Percentiles rank a stretch among this genome's conserved stretches.
Conservation (phyloP, 2,329 filamentous ascomycete species). For the Fusarium equiseti region DNA sequence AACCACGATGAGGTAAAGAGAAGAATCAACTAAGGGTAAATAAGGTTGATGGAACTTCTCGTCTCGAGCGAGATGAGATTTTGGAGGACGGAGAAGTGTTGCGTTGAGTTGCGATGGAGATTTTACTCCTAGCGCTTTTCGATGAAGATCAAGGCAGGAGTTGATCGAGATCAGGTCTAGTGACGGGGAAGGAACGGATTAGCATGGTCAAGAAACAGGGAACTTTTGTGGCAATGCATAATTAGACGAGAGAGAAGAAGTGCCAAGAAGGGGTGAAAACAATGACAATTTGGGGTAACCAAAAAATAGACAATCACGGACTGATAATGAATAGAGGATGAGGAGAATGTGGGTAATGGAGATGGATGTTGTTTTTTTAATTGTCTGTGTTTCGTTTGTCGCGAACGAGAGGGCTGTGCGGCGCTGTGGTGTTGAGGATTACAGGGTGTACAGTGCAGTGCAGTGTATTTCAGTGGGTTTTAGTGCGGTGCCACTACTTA, state of each 20-base stretch:
- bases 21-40: constrained; percentile 15
- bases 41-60: constrained; percentile 22
- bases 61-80: constrained; percentile 21
- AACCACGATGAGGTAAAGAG: constrained; percentile 35
- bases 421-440: constrained; percentile 7
- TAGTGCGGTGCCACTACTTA: constrained; percentile 35
- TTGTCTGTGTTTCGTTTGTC: constrained; percentile 8
- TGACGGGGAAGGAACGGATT: constrained; percentile 43
- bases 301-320: constrained; percentile 1
- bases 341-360: not conserved
- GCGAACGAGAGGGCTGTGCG: constrained; percentile 8
- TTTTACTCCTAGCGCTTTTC: constrained; percentile 41
- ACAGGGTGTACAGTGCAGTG: constrained; percentile 14
- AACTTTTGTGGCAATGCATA: constrained; percentile 27
- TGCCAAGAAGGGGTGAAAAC: not conserved
- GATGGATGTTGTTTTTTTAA: not conserved
- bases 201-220: constrained; percentile 36
- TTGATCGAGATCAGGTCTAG: constrained; percentile 39
- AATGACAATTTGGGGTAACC: not conserved
- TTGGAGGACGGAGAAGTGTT: constrained; percentile 4
- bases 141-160: constrained; percentile 27
- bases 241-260: constrained; percentile 5
- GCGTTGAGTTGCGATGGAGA: constrained; percentile 1
- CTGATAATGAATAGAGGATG: not conserved
- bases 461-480: constrained; percentile 9